Evolutionary conservation across 805 yeast genomes (phyloP).

Genomic region (Lachancea nothofagi): DNA sequence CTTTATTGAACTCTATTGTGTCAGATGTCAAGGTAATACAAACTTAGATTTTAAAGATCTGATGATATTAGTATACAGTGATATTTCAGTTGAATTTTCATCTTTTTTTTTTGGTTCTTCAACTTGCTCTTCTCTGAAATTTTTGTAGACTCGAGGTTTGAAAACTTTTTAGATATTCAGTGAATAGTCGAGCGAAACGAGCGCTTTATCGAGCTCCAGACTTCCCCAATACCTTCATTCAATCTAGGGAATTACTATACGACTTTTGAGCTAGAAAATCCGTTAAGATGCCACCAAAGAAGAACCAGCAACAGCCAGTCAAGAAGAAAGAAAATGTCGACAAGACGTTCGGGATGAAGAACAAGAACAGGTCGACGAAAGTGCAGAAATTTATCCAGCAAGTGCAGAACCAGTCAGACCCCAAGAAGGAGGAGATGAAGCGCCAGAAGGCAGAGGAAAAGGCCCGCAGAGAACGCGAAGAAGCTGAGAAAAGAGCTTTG

Average conservation of each 20-base stretch:
- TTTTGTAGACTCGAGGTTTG: neutral
- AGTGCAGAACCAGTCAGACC: conserved; percentile 57
- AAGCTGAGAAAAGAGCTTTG: conserved; percentile 76
- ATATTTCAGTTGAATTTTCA: neutral
- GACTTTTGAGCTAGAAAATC: neutral
- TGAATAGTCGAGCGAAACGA: too few species aligned
- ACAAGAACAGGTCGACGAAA: conserved; percentile 88
- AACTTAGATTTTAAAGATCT: too few species aligned
- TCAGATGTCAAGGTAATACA: neutral
- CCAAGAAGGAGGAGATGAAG: conserved; percentile 70
- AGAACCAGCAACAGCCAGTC: conserved; percentile 42
- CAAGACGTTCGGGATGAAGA: conserved; percentile 92
- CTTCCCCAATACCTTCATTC: neutral
- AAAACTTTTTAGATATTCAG: too few species aligned
- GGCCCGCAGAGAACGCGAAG: conserved; percentile 87
- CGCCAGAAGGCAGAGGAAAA: conserved; percentile 68
- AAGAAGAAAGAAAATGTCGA: conserved; percentile 71
- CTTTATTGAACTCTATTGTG: neutral
- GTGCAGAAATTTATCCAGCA: conserved; percentile 72
- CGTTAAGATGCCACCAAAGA: conserved; percentile 63
- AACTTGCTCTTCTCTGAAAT: too few species aligned
- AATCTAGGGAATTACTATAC: too few species aligned
- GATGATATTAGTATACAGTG: conserved; percentile 1
- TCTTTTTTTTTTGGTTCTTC: conserved; percentile 1
- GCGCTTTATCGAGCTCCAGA: neutral